These are phyloP conservation scores for Neonectria coccinea DNA, from an alignment of 2,329 filamentous ascomycete species.

Conservation along the genomic window DNA sequence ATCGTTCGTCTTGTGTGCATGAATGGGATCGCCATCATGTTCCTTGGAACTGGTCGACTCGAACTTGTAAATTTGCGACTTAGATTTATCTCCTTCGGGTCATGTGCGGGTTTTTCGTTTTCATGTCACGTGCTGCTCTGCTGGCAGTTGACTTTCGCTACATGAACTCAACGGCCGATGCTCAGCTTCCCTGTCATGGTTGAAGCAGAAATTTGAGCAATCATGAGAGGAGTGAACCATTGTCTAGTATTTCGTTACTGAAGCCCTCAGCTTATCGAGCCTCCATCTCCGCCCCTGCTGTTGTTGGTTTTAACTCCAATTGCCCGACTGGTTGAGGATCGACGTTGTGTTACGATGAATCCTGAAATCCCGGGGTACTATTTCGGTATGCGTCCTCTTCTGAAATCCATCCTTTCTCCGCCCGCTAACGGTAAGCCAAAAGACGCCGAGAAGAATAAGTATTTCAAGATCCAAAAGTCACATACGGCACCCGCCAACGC, in stretches of 20 bases:
- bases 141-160: not conserved
- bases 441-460: constrained; percentile 71
- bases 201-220: not conserved
- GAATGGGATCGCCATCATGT: too few species aligned
- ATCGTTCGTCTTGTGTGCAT: too few species aligned
- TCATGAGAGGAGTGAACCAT: not conserved
- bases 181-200: not conserved
- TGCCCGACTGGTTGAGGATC: not conserved
- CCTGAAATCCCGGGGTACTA: constrained; percentile 65
- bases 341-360: constrained; percentile 45
- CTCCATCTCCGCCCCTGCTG: not conserved
- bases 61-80: too few species aligned
- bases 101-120: not conserved
- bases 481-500: constrained; percentile 63
- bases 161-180: not conserved
- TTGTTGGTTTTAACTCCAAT: not conserved
- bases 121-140: not conserved
- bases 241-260: not conserved
- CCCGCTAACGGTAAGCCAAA: not conserved
- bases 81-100: not conserved
- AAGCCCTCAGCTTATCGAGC: not conserved
- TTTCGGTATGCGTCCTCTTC: constrained; percentile 55
- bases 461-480: constrained; percentile 74
- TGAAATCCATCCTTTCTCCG: not conserved
- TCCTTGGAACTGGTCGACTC: too few species aligned